phyloP scores from a whole-genome alignment of 176 grass and related monocot genomes.

The Canna indica region DNA sequence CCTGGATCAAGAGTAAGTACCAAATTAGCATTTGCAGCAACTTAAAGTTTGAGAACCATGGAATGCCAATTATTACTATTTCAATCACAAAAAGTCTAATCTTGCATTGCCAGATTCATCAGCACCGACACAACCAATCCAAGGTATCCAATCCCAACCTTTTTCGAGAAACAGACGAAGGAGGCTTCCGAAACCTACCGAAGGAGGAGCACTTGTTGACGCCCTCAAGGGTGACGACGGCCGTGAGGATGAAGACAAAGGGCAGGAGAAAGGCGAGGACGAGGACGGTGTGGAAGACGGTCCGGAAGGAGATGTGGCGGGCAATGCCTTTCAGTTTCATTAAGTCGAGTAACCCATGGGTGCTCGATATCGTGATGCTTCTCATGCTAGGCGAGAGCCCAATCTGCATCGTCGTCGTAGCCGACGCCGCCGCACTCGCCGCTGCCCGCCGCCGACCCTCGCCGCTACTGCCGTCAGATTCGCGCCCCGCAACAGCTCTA shows the following conservation, averaged over 20 bases:
- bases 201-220: slow-evolving; percentile 98
- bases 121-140: neutral
- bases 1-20: neutral
- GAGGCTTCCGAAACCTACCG: slow-evolving; percentile 28
- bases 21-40: neutral
- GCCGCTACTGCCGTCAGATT: neutral
- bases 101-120: neutral
- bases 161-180: slow-evolving; percentile 7
- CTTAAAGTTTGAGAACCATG: neutral
- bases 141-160: neutral
- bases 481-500: neutral
- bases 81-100: neutral
- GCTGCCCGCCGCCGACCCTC: neutral
- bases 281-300: slow-evolving; percentile 35
- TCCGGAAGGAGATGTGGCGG: slow-evolving; percentile 34
- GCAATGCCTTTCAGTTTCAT: slow-evolving; percentile 78
- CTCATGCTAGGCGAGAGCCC: slow-evolving; percentile 94
- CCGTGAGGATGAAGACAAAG: slow-evolving; percentile 42
- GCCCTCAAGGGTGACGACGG: slow-evolving; percentile 83
- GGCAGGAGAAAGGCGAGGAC: slow-evolving; percentile 33
- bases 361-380: slow-evolving; percentile 95
- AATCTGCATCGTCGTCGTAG: slow-evolving; percentile 87
- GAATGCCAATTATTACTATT: neutral
- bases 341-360: slow-evolving; percentile 71
- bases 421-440: slow-evolving; percentile 1